Conservation (phyloP, 1,284 basidiomycete genomes). For the Cryptococcus amylolentus region DNA sequence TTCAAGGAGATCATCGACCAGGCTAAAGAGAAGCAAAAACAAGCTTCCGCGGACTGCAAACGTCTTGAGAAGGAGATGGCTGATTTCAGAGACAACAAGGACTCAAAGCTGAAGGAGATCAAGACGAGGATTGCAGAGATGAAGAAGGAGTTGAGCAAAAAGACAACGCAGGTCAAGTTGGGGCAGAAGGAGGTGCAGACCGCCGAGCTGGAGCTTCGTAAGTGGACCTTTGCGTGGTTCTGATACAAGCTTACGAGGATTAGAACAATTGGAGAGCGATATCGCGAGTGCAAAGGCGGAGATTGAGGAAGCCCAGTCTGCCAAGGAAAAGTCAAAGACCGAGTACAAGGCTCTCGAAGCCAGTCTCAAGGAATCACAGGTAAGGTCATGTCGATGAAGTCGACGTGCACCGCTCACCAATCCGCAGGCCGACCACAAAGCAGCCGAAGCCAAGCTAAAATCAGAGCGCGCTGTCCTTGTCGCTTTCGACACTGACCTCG, state of each 20-base stretch:
- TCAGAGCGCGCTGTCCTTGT: slow-evolving; percentile 81
- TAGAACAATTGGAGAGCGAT: slow-evolving; percentile 80
- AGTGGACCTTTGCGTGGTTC: slow-evolving; percentile 22
- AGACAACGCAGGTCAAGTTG: slow-evolving; percentile 74
- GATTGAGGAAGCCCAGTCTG: slow-evolving; percentile 61
- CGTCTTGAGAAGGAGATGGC: slow-evolving; percentile 94
- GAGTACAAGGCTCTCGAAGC: slow-evolving; percentile 50
- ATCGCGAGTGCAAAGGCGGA: slow-evolving; percentile 61
- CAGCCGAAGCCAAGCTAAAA: slow-evolving; percentile 68
- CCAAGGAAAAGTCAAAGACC: slow-evolving; percentile 57
- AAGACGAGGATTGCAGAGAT: slow-evolving; percentile 77
- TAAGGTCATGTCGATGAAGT: slow-evolving; percentile 36
- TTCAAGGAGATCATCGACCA: slow-evolving; percentile 63
- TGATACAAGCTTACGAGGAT: slow-evolving; percentile 7
- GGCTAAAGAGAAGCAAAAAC: slow-evolving; percentile 72
- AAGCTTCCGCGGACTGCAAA: slow-evolving; percentile 71
- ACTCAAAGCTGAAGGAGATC: slow-evolving; percentile 90
- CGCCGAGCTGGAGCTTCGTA: slow-evolving; percentile 78
- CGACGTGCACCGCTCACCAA: background rate
- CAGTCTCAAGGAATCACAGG: slow-evolving; percentile 62
- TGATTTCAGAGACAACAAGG: slow-evolving; percentile 98
- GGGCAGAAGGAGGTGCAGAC: slow-evolving; percentile 87
- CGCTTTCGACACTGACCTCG: slow-evolving; percentile 82
- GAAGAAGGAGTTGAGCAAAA: slow-evolving; percentile 76
- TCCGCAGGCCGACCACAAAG: slow-evolving; percentile 57